Base-by-base conservation (phyloP, 305 asterid species). In the Fraxinus paxiana region DNA sequence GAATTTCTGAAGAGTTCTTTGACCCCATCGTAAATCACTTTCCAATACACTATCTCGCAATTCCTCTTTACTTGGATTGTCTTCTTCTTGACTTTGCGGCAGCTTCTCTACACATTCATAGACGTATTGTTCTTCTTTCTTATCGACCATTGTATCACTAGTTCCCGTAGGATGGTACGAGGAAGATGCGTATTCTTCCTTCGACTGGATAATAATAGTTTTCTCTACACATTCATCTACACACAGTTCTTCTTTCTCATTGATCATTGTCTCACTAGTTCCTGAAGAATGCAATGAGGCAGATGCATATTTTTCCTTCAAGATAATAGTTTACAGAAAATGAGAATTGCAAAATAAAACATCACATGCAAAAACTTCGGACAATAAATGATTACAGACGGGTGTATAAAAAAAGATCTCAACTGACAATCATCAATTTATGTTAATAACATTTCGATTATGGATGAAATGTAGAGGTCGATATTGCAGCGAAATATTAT, bases 11-110 rank as follows among this genome's bases (percentile, higher is more conserved):
- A 95, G 81, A 2, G 91, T 85, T 84, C 85, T 86, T 86, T 85
- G 85, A 77, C 97, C 92, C 97, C 98, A 89, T 69, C 86, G 87
- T 63, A 88, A 18, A 70, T 88, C 88, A 5, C 3, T 28, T 28
- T 28, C 31, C 31, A 28, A 28, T 26, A 26, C 28, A 26, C 28
- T 26, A 26, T 26, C 28, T 2, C 28, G 28, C 28, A n/a, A n/a
- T 70, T 72, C 69, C 78, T 78, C 78, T 1, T 35, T 65, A 41
- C 15, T 26, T 12, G 43, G 37, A 79, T 34, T 78, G 63, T 37
- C 61, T 80, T 63, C 77, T 35, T 56, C 85, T 77, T 67, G 59
- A 12, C 30, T 71, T 59, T 56, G 26, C 13, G 75, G 77, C 70
- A 79, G 38, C 48, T 79, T 79, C 81, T 86, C 87, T 43, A 77